Conservation (phyloP, 129 eudicot species). For the Arctium minus region DNA sequence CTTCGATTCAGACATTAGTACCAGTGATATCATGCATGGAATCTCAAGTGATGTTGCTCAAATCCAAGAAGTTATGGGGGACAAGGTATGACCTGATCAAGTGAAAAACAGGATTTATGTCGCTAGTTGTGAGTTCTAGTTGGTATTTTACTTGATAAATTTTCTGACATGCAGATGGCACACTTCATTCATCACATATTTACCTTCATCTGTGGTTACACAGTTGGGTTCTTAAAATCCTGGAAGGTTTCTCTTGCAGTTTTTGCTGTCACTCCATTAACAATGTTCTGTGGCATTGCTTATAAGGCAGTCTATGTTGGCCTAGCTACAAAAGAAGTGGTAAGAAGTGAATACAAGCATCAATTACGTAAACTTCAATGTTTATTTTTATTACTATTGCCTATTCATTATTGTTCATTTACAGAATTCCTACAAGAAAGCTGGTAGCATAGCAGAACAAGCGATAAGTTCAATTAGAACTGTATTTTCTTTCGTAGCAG, state of each 20-base stretch:
- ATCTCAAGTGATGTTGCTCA: constrained; percentile 93
- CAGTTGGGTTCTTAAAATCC: constrained; percentile 62
- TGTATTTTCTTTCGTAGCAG: constrained; percentile 75
- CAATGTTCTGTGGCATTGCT: constrained; percentile 83
- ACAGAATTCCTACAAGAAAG: constrained; percentile 72
- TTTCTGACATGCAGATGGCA: constrained; percentile 61
- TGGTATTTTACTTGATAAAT: not conserved
- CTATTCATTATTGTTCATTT: not conserved
- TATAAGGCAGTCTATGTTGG: constrained; percentile 81
- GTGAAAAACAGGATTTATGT: not conserved
- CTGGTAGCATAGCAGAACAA: constrained; percentile 82
- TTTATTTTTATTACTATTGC: not conserved
- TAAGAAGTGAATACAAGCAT: constrained; percentile 10
- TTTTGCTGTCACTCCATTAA: constrained; percentile 78
- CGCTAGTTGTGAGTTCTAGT: not conserved
- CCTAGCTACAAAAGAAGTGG: constrained; percentile 78
- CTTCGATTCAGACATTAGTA: constrained; percentile 63
- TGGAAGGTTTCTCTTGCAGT: constrained; percentile 76
- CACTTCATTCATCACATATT: constrained; percentile 79
- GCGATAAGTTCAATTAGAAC: constrained; percentile 75
- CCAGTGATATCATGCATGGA: constrained; percentile 88
- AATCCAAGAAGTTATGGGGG: constrained; percentile 90
- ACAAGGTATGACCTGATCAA: constrained; percentile 44
- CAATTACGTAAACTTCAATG: not conserved
- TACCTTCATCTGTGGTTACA: constrained; percentile 73